Evolutionary conservation across 805 yeast genomes (phyloP).

Genomic region (Teunomyces tritomae): DNA sequence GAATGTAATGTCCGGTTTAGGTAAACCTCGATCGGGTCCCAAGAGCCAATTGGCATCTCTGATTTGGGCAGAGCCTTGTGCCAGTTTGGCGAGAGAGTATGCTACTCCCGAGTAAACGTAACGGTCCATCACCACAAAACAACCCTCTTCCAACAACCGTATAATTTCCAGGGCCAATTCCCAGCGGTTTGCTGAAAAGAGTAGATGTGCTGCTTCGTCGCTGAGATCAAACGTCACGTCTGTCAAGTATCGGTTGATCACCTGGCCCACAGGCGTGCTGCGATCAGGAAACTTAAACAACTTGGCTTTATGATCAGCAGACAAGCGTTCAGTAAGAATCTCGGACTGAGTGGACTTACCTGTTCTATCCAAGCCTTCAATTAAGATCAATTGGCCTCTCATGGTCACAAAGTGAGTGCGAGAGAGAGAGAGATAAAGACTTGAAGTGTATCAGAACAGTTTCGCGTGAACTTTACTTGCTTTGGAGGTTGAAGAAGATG

Average conservation of each 20-base stretch:
- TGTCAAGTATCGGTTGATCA: constrained; percentile 72
- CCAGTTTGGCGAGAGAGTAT: constrained; percentile 82
- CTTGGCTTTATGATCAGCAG: constrained; percentile 17
- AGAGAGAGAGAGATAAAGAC: no score
- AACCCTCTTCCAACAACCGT: constrained; percentile 48
- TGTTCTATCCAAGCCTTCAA: constrained; percentile 93
- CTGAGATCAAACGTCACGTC: constrained; percentile 49
- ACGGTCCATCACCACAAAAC: constrained; percentile 71
- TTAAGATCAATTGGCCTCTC: constrained; percentile 73
- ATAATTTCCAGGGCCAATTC: constrained; percentile 57
- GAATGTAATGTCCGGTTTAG: constrained; percentile 79
- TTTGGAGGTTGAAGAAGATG: no score
- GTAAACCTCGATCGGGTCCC: constrained; percentile 78
- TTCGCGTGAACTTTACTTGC: no score
- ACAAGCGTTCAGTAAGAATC: constrained; percentile 25
- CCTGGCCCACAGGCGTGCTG: constrained; percentile 72
- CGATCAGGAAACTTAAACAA: constrained; percentile 86
- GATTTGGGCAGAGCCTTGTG: constrained; percentile 16
- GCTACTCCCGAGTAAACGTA: constrained; percentile 93
- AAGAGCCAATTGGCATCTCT: constrained; percentile 70
- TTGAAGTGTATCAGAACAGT: no score
- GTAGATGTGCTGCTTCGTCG: constrained; percentile 80
- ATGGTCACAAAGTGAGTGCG: constrained; percentile 11
- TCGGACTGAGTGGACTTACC: constrained; percentile 86
- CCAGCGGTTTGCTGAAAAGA: constrained; percentile 96